Evolutionary conservation across 2,329 filamentous ascomycete genomes (phyloP), one percentile per base, ranked within the genome.

Genomic region (Penicillium digitatum): DNA sequence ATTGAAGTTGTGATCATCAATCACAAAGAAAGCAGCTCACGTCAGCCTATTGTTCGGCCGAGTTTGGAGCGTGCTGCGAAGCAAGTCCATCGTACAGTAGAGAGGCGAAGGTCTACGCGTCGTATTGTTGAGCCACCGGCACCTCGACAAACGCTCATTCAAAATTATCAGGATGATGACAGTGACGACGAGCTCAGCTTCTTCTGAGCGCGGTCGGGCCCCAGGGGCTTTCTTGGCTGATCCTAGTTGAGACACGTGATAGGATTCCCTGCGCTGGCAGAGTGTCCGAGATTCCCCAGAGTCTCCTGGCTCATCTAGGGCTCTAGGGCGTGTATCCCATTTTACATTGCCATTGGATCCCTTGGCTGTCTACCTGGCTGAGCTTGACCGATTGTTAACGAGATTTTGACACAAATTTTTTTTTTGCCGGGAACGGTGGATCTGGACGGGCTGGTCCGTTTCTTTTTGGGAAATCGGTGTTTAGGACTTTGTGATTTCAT

Each of bases 121-220:
- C 52, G 22, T 20, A 24, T n/a, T 12, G 34, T 43, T 27, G 34
- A 48, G 27, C 51, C 44, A 12, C 24, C 32, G 16, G 52, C 32
- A 8, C n/a, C 61, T 45, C 58, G 43, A 29, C 56, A 52, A 35
- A 55, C 53, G 12, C 53, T 62, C n/a, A 65, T 69, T 39, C 62
- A 70, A 12, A 68, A 59, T 42, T 66, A 66, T 0, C 55, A 65
- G 20, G 67, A 69, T 22, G 68, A 66, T 8, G 66, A 67, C 24
- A 74, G 71, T 39, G 70, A 74, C n/a, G 71, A 74, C 49, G 72
- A 74, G 57, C 62, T 74, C 20, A 73, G 69, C 58, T 73, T 72
- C 59, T 50, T 74, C 8, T 72, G 48, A 64, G 35, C 29, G 32
- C 38, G 48, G 26, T 8, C 38, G 16, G 52, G 22, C 26, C 12